A percentile compares a stretch with the other conserved stretches of the same genome.
Evolutionary conservation across 371 early-diverging fungal genomes (phyloP).

Genomic region (Haplosporangium sp.): DNA sequence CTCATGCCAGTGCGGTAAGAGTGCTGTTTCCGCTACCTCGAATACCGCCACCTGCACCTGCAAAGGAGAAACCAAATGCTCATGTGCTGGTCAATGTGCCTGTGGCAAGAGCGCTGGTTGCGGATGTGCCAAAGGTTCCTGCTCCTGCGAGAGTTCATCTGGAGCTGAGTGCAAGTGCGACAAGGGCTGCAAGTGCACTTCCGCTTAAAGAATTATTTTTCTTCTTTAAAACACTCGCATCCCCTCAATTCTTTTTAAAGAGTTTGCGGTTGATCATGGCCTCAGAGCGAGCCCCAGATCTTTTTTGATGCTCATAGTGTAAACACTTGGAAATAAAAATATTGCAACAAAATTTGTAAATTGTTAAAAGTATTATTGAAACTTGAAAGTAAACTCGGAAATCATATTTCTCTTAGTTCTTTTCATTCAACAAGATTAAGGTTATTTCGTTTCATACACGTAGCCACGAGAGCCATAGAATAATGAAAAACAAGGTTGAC

Average conservation of each 20-base stretch:
- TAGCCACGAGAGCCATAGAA: too few relatives aligned
- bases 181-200: constrained; percentile 30
- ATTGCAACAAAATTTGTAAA: too few relatives aligned
- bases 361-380: too few relatives aligned
- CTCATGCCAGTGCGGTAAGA: constrained; percentile 45
- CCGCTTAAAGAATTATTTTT: constrained; percentile 1
- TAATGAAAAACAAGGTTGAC: too few relatives aligned
- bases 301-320: background rate
- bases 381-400: too few relatives aligned
- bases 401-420: too few relatives aligned
- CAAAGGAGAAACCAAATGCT: constrained; percentile 31
- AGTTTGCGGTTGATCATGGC: constrained; percentile 11
- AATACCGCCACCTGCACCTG: constrained; percentile 23
- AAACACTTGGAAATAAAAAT: background rate
- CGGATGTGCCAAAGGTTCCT: constrained; percentile 31
- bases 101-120: constrained; percentile 35
- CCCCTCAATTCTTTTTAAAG: too few relatives aligned
- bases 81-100: constrained; percentile 21
- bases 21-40: constrained; percentile 8
- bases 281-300: constrained; percentile 28
- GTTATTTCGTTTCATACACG: too few relatives aligned
- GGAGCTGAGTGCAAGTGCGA: constrained; percentile 41
- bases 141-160: constrained; percentile 25
- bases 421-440: too few relatives aligned
- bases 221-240: background rate